Percentiles rank a stretch among this genome's conserved stretches.
Evolutionary conservation across 2,329 filamentous ascomycete genomes (phyloP).

Genomic region (Calonectria pauciramosa): DNA sequence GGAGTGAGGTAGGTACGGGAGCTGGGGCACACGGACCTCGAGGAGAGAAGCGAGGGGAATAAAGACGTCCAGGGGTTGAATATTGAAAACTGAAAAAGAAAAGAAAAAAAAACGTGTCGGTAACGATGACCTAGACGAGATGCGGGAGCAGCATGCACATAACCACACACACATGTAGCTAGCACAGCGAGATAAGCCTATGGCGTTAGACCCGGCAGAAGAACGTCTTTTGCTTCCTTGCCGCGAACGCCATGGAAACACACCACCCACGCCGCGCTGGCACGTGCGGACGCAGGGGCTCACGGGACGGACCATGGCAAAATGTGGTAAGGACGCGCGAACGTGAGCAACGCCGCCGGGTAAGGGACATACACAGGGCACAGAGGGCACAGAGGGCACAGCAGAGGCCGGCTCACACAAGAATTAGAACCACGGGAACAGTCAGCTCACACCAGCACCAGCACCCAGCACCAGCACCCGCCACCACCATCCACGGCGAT

Average conservation of each 20-base stretch:
- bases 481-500: not conserved
- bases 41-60: not conserved
- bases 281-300: conserved; percentile 47
- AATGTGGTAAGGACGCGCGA: not conserved
- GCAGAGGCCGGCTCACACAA: not conserved
- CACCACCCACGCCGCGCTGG: conserved; percentile 35
- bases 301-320: conserved; percentile 27
- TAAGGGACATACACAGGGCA: not conserved
- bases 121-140: not conserved
- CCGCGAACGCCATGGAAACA: conserved; percentile 16
- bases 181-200: not conserved
- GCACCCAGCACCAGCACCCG: not conserved
- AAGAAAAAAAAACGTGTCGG: not conserved
- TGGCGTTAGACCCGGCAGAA: not conserved
- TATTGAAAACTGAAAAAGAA: not conserved
- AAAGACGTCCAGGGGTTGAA: not conserved
- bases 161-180: not conserved
- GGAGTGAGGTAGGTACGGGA: not conserved
- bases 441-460: not conserved
- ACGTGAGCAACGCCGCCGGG: not conserved
- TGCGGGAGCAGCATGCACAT: not conserved
- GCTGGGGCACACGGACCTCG: conserved; percentile 10
- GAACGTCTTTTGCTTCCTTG: not conserved
- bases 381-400: not conserved
- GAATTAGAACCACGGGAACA: not conserved